phyloP scores from a whole-genome alignment of 176 grass and related monocot genomes.

The Triticum turgidum region DNA sequence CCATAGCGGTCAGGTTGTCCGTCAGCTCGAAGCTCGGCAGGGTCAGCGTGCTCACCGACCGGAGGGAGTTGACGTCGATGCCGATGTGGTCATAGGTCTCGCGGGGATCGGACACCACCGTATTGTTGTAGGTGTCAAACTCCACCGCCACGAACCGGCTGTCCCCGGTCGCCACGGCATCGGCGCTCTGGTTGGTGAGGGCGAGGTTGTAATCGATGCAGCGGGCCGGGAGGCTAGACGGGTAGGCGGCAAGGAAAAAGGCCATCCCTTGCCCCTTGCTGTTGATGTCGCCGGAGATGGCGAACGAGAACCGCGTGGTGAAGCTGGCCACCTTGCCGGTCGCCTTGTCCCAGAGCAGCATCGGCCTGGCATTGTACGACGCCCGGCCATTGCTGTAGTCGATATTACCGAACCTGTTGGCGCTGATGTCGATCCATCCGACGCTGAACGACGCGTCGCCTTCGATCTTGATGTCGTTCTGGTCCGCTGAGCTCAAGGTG shows the following conservation, averaged over 20 bases:
- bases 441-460: neutral
- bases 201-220: neutral
- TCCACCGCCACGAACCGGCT: constrained; percentile 1
- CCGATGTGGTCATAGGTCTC: neutral
- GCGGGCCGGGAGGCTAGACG: neutral
- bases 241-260: constrained; percentile 21
- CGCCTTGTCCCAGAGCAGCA: neutral
- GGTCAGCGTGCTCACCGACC: neutral
- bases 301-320: constrained; percentile 19
- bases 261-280: constrained; percentile 15
- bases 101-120: neutral
- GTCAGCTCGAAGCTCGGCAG: neutral
- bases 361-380: neutral
- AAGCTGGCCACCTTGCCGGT: constrained; percentile 13
- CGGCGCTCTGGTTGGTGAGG: neutral
- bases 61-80: neutral
- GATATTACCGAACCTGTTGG: neutral
- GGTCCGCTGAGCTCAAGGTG: neutral
- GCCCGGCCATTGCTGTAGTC: neutral
- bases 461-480: neutral
- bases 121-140: constrained; percentile 20
- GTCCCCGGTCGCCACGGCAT: neutral
- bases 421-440: neutral
- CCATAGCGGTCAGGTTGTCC: neutral
- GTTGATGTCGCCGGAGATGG: neutral